Percentiles rank a stretch among this genome's conserved stretches.
These are phyloP conservation scores for Penicillium coffeae DNA, from an alignment of 495 filamentous ascomycete species.

Conservation along the genomic window DNA sequence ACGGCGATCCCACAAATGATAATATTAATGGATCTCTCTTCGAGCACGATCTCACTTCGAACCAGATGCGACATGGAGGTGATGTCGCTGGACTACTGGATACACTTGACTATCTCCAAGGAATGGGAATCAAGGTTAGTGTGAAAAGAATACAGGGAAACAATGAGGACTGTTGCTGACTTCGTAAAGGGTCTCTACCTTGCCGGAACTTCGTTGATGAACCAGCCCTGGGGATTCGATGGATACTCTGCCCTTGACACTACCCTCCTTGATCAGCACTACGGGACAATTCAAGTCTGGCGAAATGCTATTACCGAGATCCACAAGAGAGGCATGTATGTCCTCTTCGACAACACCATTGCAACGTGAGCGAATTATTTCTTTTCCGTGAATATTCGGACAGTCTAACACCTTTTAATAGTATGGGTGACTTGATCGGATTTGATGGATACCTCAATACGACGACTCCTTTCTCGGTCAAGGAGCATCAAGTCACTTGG, in stretches of 20 bases:
- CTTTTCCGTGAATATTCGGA: no score
- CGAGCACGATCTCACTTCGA: conserved; percentile 64
- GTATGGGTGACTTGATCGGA: conserved; percentile 64
- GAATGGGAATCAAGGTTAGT: conserved; percentile 68
- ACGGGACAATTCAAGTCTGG: conserved; percentile 60
- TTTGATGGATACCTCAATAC: conserved; percentile 63
- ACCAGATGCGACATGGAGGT: conserved; percentile 68
- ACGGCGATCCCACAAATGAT: conserved; percentile 69
- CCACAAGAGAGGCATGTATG: conserved; percentile 64
- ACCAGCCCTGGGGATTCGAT: conserved; percentile 66
- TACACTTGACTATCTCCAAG: conserved; percentile 68
- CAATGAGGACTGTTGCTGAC: not conserved
- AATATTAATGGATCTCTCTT: conserved; percentile 64
- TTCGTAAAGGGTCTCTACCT: conserved; percentile 57
- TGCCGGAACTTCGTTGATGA: conserved; percentile 65
- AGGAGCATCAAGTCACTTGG: conserved; percentile 56
- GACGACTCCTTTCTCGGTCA: conserved; percentile 54
- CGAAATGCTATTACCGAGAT: conserved; percentile 60
- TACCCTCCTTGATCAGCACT: conserved; percentile 66
- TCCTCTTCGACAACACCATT: conserved; percentile 69
- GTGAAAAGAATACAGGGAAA: not conserved
- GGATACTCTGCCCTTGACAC: conserved; percentile 65
- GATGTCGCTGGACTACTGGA: conserved; percentile 61
- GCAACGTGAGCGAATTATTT: conserved; percentile 49
- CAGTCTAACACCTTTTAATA: no score